Base-by-base conservation (phyloP, 768 basidiomycete species). In the Nidularia pulvinata region DNA sequence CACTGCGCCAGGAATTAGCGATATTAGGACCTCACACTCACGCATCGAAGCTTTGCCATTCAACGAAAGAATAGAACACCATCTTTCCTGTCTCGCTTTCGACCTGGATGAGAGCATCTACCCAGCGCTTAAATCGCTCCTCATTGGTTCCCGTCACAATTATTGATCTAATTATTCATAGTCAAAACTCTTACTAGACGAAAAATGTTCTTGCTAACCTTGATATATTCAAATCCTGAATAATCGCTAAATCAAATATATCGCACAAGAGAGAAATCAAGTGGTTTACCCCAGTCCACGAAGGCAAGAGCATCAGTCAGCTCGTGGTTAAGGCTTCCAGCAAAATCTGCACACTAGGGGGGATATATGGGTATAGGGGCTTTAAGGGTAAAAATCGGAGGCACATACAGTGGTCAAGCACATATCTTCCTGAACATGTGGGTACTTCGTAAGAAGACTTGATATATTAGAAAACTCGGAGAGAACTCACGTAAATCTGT, bases 31-130 rank as follows among this genome's bases (percentile, higher is more conserved):
- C 65, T 60, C 64, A 67, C 13, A 51, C 57, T 62, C 63, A 63
- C 1, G 65, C 65, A 50, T 65, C 65, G 51, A 65, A 65, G 51
- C 65, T 63, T 37, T 50, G 55, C 65, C 65, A 66, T 52, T 66
- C 63, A 4, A 66, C 65, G 11, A 63, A 52, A 14, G 60, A 62
- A 46, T 61, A 65, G 47, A 61, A 63, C 30, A 64, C 53, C 59
- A 59, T 64, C 34, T 61, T 64, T 34, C 64, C 64, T 2, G 62
- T 63, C 25, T 63, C 64, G 14, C 48, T 36, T 33, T 64, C 45
- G 14, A 64, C 60, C 57, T 64, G 65, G n/a, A 30, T 54, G 34
- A 61, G 34, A 0, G 63, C 63, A 46, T 62, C 60, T 13, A 60
- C 63, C 65, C 63, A 66, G 30, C 65, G 58, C 48, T 60, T 48